Conservation (phyloP, 495 filamentous ascomycete species). For the Neurospora africana region DNA sequence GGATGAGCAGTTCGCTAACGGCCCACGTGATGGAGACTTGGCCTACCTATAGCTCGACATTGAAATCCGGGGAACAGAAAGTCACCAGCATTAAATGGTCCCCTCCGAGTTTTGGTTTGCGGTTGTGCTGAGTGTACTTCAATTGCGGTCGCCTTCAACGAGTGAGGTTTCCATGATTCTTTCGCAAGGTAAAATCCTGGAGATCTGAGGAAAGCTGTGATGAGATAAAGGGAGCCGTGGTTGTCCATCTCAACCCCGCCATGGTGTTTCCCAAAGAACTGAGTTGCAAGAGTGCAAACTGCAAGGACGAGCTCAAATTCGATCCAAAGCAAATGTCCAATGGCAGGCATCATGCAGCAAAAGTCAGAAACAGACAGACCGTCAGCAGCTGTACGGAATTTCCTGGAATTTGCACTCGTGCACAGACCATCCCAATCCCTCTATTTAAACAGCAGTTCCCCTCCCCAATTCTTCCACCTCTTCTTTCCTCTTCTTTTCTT, state of each 20-base stretch:
- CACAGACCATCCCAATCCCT: neutral
- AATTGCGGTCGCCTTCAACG: neutral
- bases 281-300: neutral
- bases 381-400: neutral
- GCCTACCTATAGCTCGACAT: neutral
- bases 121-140: neutral
- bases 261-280: neutral
- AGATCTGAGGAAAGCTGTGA: neutral
- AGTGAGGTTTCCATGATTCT: neutral
- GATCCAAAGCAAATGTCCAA: neutral
- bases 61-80: neutral
- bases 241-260: neutral
- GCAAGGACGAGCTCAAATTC: neutral
- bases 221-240: neutral
- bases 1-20: neutral
- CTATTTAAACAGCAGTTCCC: neutral
- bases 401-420: neutral
- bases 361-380: neutral
- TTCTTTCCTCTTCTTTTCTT: neutral
- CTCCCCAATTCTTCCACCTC: neutral
- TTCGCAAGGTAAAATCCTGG: neutral
- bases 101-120: neutral
- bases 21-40: neutral
- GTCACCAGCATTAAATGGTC: neutral
- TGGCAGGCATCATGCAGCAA: neutral